Base-by-base conservation (phyloP, 306 rosid genomes). In the Rosa rugosa region DNA sequence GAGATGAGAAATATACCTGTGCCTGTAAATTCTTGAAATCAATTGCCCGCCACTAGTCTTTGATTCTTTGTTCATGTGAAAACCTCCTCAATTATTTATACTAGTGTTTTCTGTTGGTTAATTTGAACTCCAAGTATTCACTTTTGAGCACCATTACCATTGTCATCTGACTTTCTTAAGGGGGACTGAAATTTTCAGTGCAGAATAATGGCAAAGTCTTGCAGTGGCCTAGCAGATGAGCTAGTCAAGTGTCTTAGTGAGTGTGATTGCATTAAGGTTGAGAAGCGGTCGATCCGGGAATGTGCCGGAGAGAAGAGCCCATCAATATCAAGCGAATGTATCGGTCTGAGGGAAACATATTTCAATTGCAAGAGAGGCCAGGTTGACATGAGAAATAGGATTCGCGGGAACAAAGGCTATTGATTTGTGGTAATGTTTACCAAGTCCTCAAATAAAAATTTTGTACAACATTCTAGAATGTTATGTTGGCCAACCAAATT, bases 281-380 rank as follows among this genome's bases (percentile, higher is more conserved):
- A 95, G 81, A 91, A 91, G 25, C 90, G 92, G 57, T 73, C 97
- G 1, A 80, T 80, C 25, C 84, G 81, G 79, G 98, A 95, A 25
- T 95, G 99, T 59, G 91, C 87, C 42, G 97, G 98, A 72, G 97
- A 92, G 90, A 92, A 88, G 91, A 80, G 80, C 78, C 99, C 99
- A 31, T 87, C 91, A 47, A 92, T 95, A 70, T 74, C 99, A n/a
- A 91, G 90, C 23, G 97, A 95, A 67, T 92, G 99, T 72, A 87
- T 90, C 45, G 98, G 99, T 77, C 87, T 95, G 65, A 88, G 99
- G 85, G 99, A 95, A 87, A 95, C 99, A 62, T 92, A 88, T 79
- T 95, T 95, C 94, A 91, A 92, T 79, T 95, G 99, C 94, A 95
- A 95, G 81, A 90, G 99, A 81, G 99, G 99, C 81, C 99, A 95